Conservation (phyloP, 2,329 filamentous ascomycete genomes). For the Penicillium concentricum region DNA sequence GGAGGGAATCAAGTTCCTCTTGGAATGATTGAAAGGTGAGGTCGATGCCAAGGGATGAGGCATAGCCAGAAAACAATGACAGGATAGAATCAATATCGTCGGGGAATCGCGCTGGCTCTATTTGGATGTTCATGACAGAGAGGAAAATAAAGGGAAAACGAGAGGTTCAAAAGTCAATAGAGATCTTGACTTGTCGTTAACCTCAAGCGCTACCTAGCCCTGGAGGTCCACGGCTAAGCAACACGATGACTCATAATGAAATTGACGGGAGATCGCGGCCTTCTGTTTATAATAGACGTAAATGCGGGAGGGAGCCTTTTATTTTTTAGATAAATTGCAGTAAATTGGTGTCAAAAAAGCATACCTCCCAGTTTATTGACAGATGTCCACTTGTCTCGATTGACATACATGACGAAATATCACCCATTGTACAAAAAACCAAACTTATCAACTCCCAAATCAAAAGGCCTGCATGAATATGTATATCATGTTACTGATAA, state of each 20-base stretch:
- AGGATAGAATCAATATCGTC: constrained; percentile 45
- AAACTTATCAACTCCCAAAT: not conserved
- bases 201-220: no score
- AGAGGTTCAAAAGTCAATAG: not conserved
- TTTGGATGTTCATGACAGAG: constrained; percentile 21
- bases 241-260: not conserved
- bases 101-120: constrained; percentile 41
- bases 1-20: constrained; percentile 52
- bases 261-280: no score
- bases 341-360: not conserved
- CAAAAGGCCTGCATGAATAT: not conserved
- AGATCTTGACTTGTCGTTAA: not conserved
- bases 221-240: not conserved
- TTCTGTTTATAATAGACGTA: no score
- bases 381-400: not conserved
- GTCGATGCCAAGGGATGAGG: constrained; percentile 51
- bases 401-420: not conserved
- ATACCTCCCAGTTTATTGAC: not conserved
- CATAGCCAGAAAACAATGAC: constrained; percentile 46
- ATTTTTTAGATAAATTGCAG: no score
- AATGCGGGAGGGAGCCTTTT: no score
- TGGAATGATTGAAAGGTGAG: constrained; percentile 58
- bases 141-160: not conserved
- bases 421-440: not conserved
- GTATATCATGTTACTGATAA: constrained; percentile 11